Conservation (phyloP, 208 protist species). For the Herpetomonas tarakana region DNA sequence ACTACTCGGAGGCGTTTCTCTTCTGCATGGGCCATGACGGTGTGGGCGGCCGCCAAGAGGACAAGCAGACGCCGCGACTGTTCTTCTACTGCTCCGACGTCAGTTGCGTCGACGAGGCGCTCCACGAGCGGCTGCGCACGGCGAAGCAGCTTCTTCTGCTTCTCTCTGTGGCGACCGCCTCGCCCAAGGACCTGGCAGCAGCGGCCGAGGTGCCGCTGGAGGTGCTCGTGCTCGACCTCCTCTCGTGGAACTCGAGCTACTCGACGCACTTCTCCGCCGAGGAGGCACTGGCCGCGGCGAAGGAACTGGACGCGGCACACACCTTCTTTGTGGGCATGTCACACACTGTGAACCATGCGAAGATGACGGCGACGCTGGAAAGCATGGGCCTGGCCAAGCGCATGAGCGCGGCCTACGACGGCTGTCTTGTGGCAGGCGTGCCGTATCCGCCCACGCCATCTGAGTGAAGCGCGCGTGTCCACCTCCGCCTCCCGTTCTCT, state of each 20-base stretch:
- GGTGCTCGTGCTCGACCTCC: conserved; percentile 51
- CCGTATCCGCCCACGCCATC: too few relatives aligned
- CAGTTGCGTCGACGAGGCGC: conserved; percentile 25
- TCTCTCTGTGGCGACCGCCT: not conserved
- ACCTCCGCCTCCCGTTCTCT: too few relatives aligned
- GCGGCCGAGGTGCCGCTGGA: conserved; percentile 7
- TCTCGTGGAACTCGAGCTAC: conserved; percentile 30
- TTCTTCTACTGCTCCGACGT: conserved; percentile 62
- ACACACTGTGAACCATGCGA: conserved; percentile 37
- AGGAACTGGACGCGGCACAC: conserved; percentile 22
- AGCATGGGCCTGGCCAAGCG: conserved; percentile 18
- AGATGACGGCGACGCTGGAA: conserved; percentile 20
- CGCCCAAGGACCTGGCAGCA: not conserved
- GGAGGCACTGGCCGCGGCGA: conserved; percentile 28
- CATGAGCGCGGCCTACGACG: conserved; percentile 54
- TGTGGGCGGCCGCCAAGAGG: not conserved
- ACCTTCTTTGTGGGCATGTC: conserved; percentile 68
- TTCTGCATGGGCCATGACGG: conserved; percentile 23
- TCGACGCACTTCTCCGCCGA: conserved; percentile 38
- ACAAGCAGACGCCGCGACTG: conserved; percentile 8
- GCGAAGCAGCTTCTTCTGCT: conserved; percentile 20
- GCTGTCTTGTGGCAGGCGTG: conserved; percentile 32
- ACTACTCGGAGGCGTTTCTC: conserved; percentile 49
- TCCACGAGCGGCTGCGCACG: conserved; percentile 15
- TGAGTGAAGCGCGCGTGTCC: too few relatives aligned